These are phyloP conservation scores for Penicillium sclerotigenum DNA, from an alignment of 2,329 filamentous ascomycete genomes.

Conservation along the genomic window DNA sequence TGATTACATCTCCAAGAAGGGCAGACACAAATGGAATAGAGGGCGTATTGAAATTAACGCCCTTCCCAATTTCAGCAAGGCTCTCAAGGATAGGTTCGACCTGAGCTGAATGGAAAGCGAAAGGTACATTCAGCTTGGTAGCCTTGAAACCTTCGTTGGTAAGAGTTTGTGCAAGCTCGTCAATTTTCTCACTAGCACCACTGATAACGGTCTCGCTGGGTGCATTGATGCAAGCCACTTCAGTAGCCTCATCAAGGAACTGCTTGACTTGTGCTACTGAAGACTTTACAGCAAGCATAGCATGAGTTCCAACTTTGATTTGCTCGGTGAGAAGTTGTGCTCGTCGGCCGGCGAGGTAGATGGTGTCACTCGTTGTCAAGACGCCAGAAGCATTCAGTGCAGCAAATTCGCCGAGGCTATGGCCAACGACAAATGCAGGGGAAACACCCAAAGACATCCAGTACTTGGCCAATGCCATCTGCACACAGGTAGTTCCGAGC, in stretches of 20 bases:
- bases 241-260: slow-evolving; percentile 30
- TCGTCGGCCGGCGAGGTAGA: slow-evolving; percentile 64
- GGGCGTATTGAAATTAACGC: slow-evolving; percentile 41
- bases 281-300: slow-evolving; percentile 46
- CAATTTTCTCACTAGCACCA: slow-evolving; percentile 37
- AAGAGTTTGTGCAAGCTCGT: slow-evolving; percentile 36
- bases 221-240: slow-evolving; percentile 44
- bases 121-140: slow-evolving; percentile 45
- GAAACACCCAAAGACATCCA: slow-evolving; percentile 32
- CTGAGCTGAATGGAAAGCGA: slow-evolving; percentile 48
- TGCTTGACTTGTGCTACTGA: slow-evolving; percentile 34
- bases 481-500: slow-evolving; percentile 38
- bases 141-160: slow-evolving; percentile 38
- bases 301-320: slow-evolving; percentile 42
- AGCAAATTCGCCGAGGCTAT: slow-evolving; percentile 42
- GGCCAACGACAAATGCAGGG: slow-evolving; percentile 24
- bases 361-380: slow-evolving; percentile 34
- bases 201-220: slow-evolving; percentile 46
- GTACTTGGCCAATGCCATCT: slow-evolving; percentile 43
- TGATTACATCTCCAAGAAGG: slow-evolving; percentile 44
- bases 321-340: slow-evolving; percentile 42
- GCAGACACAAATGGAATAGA: slow-evolving; percentile 47
- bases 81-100: slow-evolving; percentile 46
- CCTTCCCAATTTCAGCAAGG: slow-evolving; percentile 38
- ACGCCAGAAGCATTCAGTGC: slow-evolving; percentile 38